Percentiles rank a stretch among this genome's conserved stretches.
Conservation (phyloP, 768 basidiomycete genomes). For the Epithele typhae region DNA sequence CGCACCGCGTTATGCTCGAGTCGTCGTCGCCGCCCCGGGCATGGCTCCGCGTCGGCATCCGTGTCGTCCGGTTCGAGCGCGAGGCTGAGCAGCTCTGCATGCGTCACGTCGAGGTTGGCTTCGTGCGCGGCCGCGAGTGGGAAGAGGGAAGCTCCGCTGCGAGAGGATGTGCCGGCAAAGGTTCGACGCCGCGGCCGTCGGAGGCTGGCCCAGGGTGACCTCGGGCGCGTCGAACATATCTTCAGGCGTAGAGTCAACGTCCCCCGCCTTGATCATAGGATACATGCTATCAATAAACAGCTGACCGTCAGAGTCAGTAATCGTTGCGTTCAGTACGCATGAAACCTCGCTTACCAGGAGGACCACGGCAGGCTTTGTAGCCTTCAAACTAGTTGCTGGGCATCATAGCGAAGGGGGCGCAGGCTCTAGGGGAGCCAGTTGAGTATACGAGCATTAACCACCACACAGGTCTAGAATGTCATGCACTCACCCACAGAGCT, state of each 20-base stretch:
- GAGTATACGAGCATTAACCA: too few species aligned
- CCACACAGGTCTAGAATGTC: too few species aligned
- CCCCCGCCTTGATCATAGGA: slow-evolving; percentile 69
- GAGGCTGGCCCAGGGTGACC: slow-evolving; percentile 49
- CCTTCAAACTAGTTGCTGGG: slow-evolving; percentile 42
- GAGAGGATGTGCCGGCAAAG: slow-evolving; percentile 77
- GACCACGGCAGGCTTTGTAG: slow-evolving; percentile 67
- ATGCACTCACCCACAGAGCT: slow-evolving; percentile 67
- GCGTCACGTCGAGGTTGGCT: slow-evolving; percentile 87
- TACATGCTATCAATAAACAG: slow-evolving; percentile 86
- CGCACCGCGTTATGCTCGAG: slow-evolving; percentile 19
- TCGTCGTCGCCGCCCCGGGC: slow-evolving; percentile 31
- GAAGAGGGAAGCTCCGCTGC: slow-evolving; percentile 89
- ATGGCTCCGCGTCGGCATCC: not conserved
- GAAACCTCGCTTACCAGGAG: slow-evolving; percentile 63
- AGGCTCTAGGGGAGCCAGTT: slow-evolving; percentile 30
- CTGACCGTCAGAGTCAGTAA: slow-evolving; percentile 55
- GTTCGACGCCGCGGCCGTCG: slow-evolving; percentile 73
- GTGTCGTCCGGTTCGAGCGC: slow-evolving; percentile 12
- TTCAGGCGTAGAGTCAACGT: slow-evolving; percentile 57
- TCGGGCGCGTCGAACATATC: slow-evolving; percentile 67
- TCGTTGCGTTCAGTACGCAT: slow-evolving; percentile 2
- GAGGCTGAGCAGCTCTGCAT: slow-evolving; percentile 48
- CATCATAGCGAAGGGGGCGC: slow-evolving; percentile 29
- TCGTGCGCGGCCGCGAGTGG: slow-evolving; percentile 72